phyloP scores from a whole-genome alignment of 2,329 filamentous ascomycete genomes.

The Xylaria sp. region DNA sequence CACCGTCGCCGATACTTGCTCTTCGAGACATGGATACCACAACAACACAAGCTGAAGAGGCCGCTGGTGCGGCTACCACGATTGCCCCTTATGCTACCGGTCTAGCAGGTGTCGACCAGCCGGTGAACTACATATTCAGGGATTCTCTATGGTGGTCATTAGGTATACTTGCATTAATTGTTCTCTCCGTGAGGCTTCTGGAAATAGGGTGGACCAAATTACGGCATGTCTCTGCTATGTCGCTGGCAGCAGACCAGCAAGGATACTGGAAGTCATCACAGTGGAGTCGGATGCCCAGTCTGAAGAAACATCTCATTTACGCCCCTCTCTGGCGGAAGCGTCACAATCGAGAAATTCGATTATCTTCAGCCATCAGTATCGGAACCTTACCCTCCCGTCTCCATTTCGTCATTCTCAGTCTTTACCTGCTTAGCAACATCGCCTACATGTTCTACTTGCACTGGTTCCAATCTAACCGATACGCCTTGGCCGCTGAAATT shows the following conservation, averaged over 20 bases:
- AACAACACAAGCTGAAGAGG: slow-evolving; percentile 28
- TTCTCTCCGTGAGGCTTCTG: slow-evolving; percentile 63
- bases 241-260: slow-evolving; percentile 61
- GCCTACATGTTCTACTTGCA: slow-evolving; percentile 71
- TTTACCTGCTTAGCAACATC: slow-evolving; percentile 70
- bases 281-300: slow-evolving; percentile 67
- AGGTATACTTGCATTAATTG: slow-evolving; percentile 63
- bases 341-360: slow-evolving; percentile 73
- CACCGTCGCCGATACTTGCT: slow-evolving; percentile 44
- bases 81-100: slow-evolving; percentile 66
- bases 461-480: slow-evolving; percentile 67
- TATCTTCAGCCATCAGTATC: slow-evolving; percentile 66
- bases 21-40: slow-evolving; percentile 42
- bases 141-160: slow-evolving; percentile 70
- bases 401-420: slow-evolving; percentile 65
- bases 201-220: slow-evolving; percentile 66
- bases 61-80: slow-evolving; percentile 52
- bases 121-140: slow-evolving; percentile 66
- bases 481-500: slow-evolving; percentile 79
- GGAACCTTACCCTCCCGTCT: slow-evolving; percentile 73
- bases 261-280: slow-evolving; percentile 68
- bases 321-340: slow-evolving; percentile 72
- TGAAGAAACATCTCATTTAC: slow-evolving; percentile 72
- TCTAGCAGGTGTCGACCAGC: slow-evolving; percentile 70
- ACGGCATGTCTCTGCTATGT: slow-evolving; percentile 69